Evolutionary conservation across 441 rosid species (phyloP), one percentile per base, ranked within the genome.

Genomic region (Daphne laureola): DNA sequence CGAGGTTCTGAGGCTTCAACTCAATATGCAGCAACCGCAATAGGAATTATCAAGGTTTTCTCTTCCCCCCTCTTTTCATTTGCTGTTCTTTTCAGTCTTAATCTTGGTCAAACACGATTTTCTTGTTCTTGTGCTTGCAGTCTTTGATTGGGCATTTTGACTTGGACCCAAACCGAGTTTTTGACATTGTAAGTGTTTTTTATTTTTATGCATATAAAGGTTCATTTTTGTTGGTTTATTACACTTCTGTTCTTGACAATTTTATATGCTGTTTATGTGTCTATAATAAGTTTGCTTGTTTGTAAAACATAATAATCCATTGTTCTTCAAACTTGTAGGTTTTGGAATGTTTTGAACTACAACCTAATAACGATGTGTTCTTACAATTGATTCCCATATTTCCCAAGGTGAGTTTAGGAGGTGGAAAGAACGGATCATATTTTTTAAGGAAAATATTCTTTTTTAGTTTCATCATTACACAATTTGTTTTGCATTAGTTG

Each of bases 141-240:
- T 95, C 99, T 47, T 69, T 95, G 63, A 95, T 95, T 67, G 99
- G 99, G 54, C 98, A 95, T 67, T 95, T 95, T 71, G 99, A 95
- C 80, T 74, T 95, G 71, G 99, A 95, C 68, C 99, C 98, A 0
- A 95, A 95, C 66, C 99, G 98, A 67, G 99, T 95, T 78, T 95
- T 95, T 55, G 99, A 95, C 75, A 83, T 95, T 62, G 99, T 95
- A 83, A 92, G 99, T 71, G 65, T 21, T 51, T 35, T 52, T 31
- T 16, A 17, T 8, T 26, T 25, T 4, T 25, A 14, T 23, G 47
- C 12, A 26, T 42, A 4, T 21, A 25, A 36, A 9, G 47, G 5
- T 35, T 49, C 8, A 8, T 36, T 8, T 38, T 17, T 16, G 56
- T 17, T 17, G 8, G 23, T 53, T 38, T 52, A 16, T 61, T 49